Percentiles rank a stretch among this genome's conserved stretches.
Evolutionary conservation across 2,329 filamentous ascomycete species (phyloP).

Genomic region (Orbilia javanica): DNA sequence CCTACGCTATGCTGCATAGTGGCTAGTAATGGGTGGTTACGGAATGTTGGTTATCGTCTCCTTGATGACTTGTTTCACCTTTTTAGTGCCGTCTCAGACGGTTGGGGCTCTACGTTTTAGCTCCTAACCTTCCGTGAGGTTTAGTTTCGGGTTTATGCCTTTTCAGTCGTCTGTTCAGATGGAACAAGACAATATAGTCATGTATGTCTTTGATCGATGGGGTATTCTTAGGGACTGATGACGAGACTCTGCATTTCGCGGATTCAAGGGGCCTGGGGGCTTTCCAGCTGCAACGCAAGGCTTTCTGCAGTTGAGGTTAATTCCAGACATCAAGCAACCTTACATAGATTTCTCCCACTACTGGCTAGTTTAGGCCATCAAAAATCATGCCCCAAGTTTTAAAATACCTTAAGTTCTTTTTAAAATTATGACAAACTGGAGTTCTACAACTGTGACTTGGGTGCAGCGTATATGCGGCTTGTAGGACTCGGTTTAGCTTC

Average conservation of each 20-base stretch:
- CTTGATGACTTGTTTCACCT: neutral
- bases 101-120: neutral
- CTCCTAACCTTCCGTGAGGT: neutral
- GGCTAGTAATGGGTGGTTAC: neutral
- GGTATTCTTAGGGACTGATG: neutral
- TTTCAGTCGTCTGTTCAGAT: neutral
- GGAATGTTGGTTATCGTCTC: constrained; percentile 9
- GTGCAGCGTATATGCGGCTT: too few relatives aligned
- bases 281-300: neutral
- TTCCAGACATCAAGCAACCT: neutral
- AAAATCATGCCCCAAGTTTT: too few relatives aligned
- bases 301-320: neutral
- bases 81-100: neutral
- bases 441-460: too few relatives aligned
- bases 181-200: neutral
- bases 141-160: neutral
- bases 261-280: neutral
- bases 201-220: neutral
- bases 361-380: too few relatives aligned
- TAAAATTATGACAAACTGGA: too few relatives aligned
- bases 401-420: too few relatives aligned
- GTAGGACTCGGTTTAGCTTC: too few relatives aligned
- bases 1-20: neutral
- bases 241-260: neutral
- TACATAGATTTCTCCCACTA: too few relatives aligned